Evolutionary conservation across 306 rosid species (phyloP), one percentile per base, ranked within the genome.

Genomic region (Prunus mira): DNA sequence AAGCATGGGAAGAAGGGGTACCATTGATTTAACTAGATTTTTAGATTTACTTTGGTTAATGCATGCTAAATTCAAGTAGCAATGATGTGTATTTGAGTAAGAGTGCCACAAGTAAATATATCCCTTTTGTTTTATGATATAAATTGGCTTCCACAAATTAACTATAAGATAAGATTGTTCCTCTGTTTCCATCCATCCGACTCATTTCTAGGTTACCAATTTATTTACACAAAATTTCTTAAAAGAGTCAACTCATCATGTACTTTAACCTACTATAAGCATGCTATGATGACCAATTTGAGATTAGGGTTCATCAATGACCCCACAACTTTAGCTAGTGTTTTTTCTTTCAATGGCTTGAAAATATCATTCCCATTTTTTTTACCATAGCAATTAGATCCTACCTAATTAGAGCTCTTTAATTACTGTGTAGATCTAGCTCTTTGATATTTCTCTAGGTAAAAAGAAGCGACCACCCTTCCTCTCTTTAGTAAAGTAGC

Each of bases 1-100:
- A 92, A 60, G 88, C 76, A 88, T 82, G 86, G 86, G 72, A 90
- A 69, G 86, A 92, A 90, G 83, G 80, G 82, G 62, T 81, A 83
- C 83, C 84, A 80, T 22, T 88, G 85, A 92, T 61, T 19, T 62
- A 4, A 19, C 27, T 20, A 11, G 34, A 12, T 3, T 10, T 2
- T 73, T 54, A 45, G 43, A 38, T 38, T 60, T 69, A 47, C 12
- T 56, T 82, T 65, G 30, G 4, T 10, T 55, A 54, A 73, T 75
- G 79, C 75, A 34, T 34, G 41, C 41, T 38, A 30, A 68, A 76
- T 78, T 38, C 70, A 12, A n/a, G 47, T 68, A 73, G 62, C 76
- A n/a, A 85, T 69, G 58, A 74, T 82, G 82, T 88, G 88, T 24
- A 76, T 5, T 64, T 73, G 71, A 25, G 69, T 78, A 67, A 66